These are phyloP conservation scores for Nothomitra cinnamomea DNA, from an alignment of 2,329 filamentous ascomycete species.

Conservation along the genomic window DNA sequence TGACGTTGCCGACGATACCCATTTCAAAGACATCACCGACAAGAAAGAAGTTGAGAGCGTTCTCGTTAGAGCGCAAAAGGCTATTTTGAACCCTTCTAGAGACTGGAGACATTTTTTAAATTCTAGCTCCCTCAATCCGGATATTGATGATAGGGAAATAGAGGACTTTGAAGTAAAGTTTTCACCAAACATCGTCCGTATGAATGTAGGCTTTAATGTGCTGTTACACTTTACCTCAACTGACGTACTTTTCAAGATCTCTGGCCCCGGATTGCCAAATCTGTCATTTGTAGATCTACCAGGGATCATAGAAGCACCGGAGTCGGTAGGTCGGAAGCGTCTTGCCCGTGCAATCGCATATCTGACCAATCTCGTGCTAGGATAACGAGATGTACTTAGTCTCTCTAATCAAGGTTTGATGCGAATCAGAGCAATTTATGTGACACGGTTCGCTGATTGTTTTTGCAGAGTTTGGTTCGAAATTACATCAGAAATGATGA, in stretches of 20 bases:
- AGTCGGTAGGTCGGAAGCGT: not conserved
- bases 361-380: conserved; percentile 16
- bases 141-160: conserved; percentile 18
- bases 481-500: conserved; percentile 52
- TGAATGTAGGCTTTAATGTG: conserved; percentile 30
- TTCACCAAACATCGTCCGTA: conserved; percentile 62
- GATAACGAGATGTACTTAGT: conserved; percentile 30
- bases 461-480: conserved; percentile 53
- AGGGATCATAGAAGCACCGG: conserved; percentile 49
- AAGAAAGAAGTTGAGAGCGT: conserved; percentile 47
- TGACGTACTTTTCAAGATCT: conserved; percentile 29
- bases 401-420: not conserved
- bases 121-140: conserved; percentile 25
- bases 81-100: conserved; percentile 50
- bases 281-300: conserved; percentile 76
- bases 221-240: not conserved
- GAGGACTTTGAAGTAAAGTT: conserved; percentile 44
- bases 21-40: conserved; percentile 47
- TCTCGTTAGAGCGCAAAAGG: conserved; percentile 59
- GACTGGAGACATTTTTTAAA: conserved; percentile 38
- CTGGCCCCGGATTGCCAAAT: conserved; percentile 51
- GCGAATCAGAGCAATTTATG: too few relatives aligned
- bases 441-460: conserved; percentile 12
- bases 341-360: conserved; percentile 1
- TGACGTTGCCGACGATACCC: conserved; percentile 22